Base-by-base conservation (phyloP, 2,329 filamentous ascomycete species). In the Sordariomycetes sp. region DNA sequence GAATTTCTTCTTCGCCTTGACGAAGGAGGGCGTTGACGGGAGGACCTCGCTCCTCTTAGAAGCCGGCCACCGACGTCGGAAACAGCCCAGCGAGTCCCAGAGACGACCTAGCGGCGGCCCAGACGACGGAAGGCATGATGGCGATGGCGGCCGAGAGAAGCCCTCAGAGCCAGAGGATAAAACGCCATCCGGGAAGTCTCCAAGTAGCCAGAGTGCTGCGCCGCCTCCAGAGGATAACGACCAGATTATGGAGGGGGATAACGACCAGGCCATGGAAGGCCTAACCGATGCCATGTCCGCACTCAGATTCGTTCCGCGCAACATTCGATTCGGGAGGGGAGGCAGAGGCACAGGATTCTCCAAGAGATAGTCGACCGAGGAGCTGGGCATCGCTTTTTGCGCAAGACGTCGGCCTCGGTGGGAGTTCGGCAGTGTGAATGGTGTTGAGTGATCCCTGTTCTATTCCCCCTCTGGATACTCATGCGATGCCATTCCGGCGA, bases 11-110 rank as follows among this genome's bases (percentile, higher is more conserved):
- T 96, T 95, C 65, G 82, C 84, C 54, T 81, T 97, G 56, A 86
- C 95, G 2, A 89, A 90, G 62, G 84, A 89, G 60, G 94, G 94
- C n/a, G 88, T 96, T 60, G 92, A 96, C 65, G 86, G 86, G 53
- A 82, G 89, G 55, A 84, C 77, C 51, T 95, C 90, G 20, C 82
- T 99, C 71, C 75, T 97, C 13, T 75, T 82, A 54, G 79, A 85
- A n/a, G 69, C 72, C 12, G 70, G 73, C 6, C 74, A 77, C 62
- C 73, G 72, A 56, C 73, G 75, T 50, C 70, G 74, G 54, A 74
- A 73, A 57, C 79, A 78, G 2, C 77, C 76, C n/a, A 67, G 69
- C 56, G 63, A 68, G 56, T 64, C 64, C 48, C 62, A 66, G 51
- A 67, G 68, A 25, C 65, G 65, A 13, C 64, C 10, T 45, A 17